Evolutionary conservation across 331 rosid genomes (phyloP).

Genomic region (Saraca asoca): DNA sequence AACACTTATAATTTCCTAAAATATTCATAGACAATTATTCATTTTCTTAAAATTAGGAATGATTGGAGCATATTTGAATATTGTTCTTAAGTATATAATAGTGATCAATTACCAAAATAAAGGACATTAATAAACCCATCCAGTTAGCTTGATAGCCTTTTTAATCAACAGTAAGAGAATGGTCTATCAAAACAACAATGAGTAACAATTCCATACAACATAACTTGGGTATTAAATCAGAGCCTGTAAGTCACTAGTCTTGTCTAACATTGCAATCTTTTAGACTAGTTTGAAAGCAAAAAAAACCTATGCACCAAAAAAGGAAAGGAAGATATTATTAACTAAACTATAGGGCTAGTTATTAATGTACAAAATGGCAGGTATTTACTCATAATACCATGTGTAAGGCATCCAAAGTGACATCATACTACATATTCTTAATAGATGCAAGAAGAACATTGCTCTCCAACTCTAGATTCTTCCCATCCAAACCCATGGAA

Average conservation of each 20-base stretch:
- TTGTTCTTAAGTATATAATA: too few relatives aligned
- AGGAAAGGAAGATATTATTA: slow-evolving; percentile 11
- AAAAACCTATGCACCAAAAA: slow-evolving; percentile 60
- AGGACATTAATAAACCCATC: slow-evolving; percentile 15
- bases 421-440: slow-evolving; percentile 96
- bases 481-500: slow-evolving; percentile 84
- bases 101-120: too few relatives aligned
- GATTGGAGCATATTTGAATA: too few relatives aligned
- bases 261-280: slow-evolving; percentile 97
- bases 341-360: slow-evolving; percentile 15
- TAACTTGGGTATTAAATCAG: slow-evolving; percentile 88
- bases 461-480: slow-evolving; percentile 89
- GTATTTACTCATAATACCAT: slow-evolving; percentile 53
- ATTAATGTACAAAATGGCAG: background rate
- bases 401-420: slow-evolving; percentile 87
- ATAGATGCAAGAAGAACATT: slow-evolving; percentile 99
- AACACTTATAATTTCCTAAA: too few relatives aligned
- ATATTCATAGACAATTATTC: too few relatives aligned
- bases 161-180: slow-evolving; percentile 13
- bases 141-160: slow-evolving; percentile 7
- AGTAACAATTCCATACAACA: slow-evolving; percentile 38
- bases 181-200: background rate
- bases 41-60: too few relatives aligned
- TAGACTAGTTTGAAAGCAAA: slow-evolving; percentile 90
- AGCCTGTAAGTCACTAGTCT: slow-evolving; percentile 95